These are phyloP conservation scores for Drechslerella coelobrocha DNA, from an alignment of 2,329 filamentous ascomycete species.

Conservation along the genomic window DNA sequence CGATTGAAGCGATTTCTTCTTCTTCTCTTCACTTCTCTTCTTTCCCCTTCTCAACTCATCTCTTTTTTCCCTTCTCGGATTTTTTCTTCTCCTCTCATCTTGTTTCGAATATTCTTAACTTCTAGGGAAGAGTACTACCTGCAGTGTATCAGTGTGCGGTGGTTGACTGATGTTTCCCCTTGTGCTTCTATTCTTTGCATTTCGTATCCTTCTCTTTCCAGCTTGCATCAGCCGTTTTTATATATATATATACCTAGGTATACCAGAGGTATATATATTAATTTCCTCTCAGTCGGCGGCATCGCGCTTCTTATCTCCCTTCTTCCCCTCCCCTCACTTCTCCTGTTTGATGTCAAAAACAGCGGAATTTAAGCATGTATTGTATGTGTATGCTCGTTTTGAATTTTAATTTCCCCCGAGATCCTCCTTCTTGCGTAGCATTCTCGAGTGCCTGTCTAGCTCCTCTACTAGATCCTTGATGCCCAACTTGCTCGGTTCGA, in stretches of 20 bases:
- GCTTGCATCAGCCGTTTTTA: neutral
- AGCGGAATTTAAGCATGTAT: neutral
- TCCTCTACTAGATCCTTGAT: conserved; percentile 88
- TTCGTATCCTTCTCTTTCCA: neutral
- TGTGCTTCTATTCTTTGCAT: neutral
- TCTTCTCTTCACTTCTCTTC: no score
- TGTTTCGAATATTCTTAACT: no score
- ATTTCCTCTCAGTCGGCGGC: neutral
- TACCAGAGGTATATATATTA: neutral
- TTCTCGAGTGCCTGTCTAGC: conserved; percentile 85
- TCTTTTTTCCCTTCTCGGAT: no score
- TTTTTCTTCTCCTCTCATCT: no score
- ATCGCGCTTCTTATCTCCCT: neutral
- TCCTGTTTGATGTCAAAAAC: neutral
- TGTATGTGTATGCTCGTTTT: neutral
- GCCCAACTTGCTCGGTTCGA: conserved; percentile 79
- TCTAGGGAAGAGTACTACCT: no score
- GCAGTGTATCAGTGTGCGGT: no score
- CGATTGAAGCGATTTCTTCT: no score
- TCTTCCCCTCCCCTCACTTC: neutral
- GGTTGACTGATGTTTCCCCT: no score
- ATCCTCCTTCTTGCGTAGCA: conserved; percentile 81
- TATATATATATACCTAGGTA: no score
- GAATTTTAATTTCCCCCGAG: conserved; percentile 62
- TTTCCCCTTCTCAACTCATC: no score